Evolutionary conservation across 805 yeast genomes (phyloP), one percentile per base, ranked within the genome.

Genomic region (Schwanniomyces vanrijiae): DNA sequence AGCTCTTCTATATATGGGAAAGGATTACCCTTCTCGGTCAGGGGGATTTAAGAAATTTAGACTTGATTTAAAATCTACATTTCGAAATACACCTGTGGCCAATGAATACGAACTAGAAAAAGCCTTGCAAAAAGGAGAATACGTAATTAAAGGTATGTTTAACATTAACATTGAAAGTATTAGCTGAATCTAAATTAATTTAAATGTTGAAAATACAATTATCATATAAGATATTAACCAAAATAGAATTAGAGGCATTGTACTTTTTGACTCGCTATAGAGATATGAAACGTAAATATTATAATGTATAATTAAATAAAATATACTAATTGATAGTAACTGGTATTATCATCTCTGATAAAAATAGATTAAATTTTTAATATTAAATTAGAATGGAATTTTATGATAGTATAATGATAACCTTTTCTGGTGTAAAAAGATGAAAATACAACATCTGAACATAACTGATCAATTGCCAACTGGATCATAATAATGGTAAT

Each of bases 231-330:
- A 20, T 28, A 28, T 14, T 28, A 28, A 13, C 20, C 35, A 46
- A 37, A 29, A 24, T 51, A 58, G 74, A 69, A 44, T 53, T 69
- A 52, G 70, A 67, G 44, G 57, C 64, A 6, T 55, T 69, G 38
- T 69, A 67, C 48, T 66, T 62, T 42, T 57, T 69, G 16, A 52
- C 53, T 20, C 47, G 62, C 37, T 69, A 69, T 46, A 50, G 74
- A 29, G 55, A 66, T 40, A 51, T 69, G 42, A 67, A 66, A 50
- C 60, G 71, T 33, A 33, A 41, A 18, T 53, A 52, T 29, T 34
- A 49, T 18, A 16, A 38, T 38, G 16, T 22, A 10, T 38, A 38
- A 38, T 22, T 22, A 38, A 19, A 37, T 20, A 37, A 37, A 37
- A 5, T 20, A 20, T n/a, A 8, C 19, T 31, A 16, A 9, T 16